Percentiles rank a stretch among this genome's conserved stretches.
phyloP scores from a whole-genome alignment of 805 yeast genomes.

The Sungouiella blattae region DNA sequence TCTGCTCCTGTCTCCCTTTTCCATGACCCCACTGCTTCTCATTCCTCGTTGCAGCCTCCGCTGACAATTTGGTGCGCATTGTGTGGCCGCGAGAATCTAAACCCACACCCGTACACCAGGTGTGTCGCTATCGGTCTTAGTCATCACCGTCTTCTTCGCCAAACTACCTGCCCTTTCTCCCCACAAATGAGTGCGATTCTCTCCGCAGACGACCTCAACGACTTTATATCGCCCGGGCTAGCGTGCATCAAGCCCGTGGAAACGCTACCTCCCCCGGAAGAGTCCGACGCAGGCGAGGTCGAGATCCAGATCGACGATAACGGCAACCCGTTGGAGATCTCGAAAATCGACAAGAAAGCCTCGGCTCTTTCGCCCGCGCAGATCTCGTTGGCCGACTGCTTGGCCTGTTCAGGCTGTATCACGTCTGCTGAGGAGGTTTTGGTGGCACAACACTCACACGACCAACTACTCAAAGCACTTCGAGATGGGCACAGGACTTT shows the following conservation, averaged over 20 bases:
- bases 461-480: slow-evolving; percentile 64
- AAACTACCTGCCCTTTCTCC: too few species aligned
- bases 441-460: slow-evolving; percentile 86
- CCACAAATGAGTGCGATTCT: slow-evolving; percentile 77
- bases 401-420: slow-evolving; percentile 96
- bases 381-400: slow-evolving; percentile 85
- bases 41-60: too few species aligned
- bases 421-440: slow-evolving; percentile 96
- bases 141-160: not conserved
- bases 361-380: slow-evolving; percentile 70
- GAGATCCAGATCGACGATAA: slow-evolving; percentile 58
- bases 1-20: too few species aligned
- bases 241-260: slow-evolving; percentile 91
- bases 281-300: slow-evolving; percentile 30
- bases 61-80: too few species aligned
- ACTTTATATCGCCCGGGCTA: slow-evolving; percentile 88
- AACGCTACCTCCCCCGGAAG: slow-evolving; percentile 26
- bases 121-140: not conserved
- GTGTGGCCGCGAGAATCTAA: too few species aligned
- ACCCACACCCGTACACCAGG: slow-evolving; percentile 1
- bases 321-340: slow-evolving; percentile 67
- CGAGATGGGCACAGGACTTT: slow-evolving; percentile 35
- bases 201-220: slow-evolving; percentile 88
- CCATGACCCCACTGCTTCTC: too few species aligned
- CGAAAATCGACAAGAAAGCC: slow-evolving; percentile 51